These are phyloP conservation scores for Microthyrium microscopicum DNA, from an alignment of 2,329 filamentous ascomycete species.

Conservation along the genomic window DNA sequence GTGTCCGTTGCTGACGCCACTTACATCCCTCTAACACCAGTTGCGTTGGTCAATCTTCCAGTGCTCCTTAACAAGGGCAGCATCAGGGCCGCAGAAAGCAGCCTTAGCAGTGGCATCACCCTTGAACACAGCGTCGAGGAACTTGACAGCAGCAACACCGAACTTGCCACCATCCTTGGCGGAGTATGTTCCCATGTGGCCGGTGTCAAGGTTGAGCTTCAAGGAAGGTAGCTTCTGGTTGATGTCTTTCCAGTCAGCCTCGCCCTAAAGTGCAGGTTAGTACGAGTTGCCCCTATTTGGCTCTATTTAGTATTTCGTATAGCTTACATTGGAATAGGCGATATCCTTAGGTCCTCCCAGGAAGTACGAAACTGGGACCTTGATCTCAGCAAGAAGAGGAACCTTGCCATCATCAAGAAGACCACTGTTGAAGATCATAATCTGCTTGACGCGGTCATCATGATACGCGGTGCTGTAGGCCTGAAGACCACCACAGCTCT, in stretches of 20 bases:
- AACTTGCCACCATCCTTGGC: not conserved
- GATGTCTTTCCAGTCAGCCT: not conserved
- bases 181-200: not conserved
- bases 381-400: not conserved
- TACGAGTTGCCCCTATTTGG: not conserved
- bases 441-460: not conserved
- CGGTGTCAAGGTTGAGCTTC: not conserved
- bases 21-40: no score
- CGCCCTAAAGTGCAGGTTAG: not conserved
- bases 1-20: no score
- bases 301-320: no score
- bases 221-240: not conserved
- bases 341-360: not conserved
- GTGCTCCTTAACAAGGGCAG: not conserved
- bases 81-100: not conserved
- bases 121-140: not conserved
- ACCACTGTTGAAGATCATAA: not conserved
- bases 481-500: not conserved
- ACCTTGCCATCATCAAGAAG: not conserved
- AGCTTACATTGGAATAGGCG: not conserved
- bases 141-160: not conserved
- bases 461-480: not conserved
- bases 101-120: not conserved
- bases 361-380: not conserved
- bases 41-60: conserved; percentile 11